A percentile compares a stretch with the other conserved stretches of the same genome.
These are phyloP conservation scores for Arthrobotrys megalospora DNA, from an alignment of 2,329 filamentous ascomycete genomes.

Conservation along the genomic window DNA sequence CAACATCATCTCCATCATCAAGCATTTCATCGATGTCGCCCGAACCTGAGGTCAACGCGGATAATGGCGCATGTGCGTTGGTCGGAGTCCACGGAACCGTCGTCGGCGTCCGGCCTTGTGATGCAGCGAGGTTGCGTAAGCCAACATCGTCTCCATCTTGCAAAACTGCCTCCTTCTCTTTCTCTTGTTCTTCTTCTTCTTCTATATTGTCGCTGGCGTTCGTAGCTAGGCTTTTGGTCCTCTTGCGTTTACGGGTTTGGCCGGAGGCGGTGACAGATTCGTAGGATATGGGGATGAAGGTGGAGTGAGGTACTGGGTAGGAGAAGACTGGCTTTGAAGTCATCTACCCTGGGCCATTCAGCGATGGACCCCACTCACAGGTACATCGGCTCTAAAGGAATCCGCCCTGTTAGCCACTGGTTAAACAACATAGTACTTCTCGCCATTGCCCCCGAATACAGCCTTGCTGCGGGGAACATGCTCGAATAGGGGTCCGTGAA, in stretches of 20 bases:
- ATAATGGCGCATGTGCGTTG: slow-evolving; percentile 34
- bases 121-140: slow-evolving; percentile 42
- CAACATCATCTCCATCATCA: background rate
- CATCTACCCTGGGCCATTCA: slow-evolving; percentile 59
- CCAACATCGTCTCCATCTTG: slow-evolving; percentile 27
- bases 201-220: slow-evolving; percentile 27
- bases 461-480: slow-evolving; percentile 33
- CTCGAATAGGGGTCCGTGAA: slow-evolving; percentile 22
- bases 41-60: slow-evolving; percentile 30
- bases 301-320: slow-evolving; percentile 59
- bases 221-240: slow-evolving; percentile 55
- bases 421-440: slow-evolving; percentile 4
- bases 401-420: slow-evolving; percentile 15
- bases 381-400: slow-evolving; percentile 44
- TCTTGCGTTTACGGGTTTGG: slow-evolving; percentile 48
- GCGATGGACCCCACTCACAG: slow-evolving; percentile 54
- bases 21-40: background rate
- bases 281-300: slow-evolving; percentile 59
- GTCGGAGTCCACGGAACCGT: slow-evolving; percentile 34
- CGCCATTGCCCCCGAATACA: slow-evolving; percentile 23
- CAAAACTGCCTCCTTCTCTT: background rate
- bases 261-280: slow-evolving; percentile 53
- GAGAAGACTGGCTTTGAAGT: slow-evolving; percentile 56
- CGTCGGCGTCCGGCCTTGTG: slow-evolving; percentile 23
- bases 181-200: slow-evolving; percentile 35